Base-by-base conservation (phyloP, 108 stramenopile genomes). In the Skeletonema costatum region DNA sequence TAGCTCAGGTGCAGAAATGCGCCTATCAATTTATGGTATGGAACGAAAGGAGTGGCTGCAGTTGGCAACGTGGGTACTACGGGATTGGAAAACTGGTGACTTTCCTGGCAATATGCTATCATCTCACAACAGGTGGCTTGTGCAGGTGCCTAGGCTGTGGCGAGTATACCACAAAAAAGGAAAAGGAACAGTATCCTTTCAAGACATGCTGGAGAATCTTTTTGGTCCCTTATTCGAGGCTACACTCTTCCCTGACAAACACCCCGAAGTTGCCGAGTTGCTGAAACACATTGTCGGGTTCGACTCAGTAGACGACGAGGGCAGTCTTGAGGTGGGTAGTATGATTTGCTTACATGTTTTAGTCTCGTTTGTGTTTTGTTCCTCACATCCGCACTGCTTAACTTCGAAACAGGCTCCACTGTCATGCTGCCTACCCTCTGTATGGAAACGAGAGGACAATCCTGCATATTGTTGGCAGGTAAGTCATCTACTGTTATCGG, bases 221-320 rank as follows among this genome's bases (percentile, higher is more conserved):
- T 99, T 99, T 74, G 73, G 71, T 61, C 99, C 99, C 14, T 83
- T 99, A 74, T 98, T 99, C 74, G 97, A 98, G 60, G 99, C 98
- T 9, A 97, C 99, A 0, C 81, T 98, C 16, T 76, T 95, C 65
- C 99, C 98, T 8, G 95, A 96, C 19, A 32, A 90, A 60, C 92
- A 99, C 74, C 97, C 97, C 14, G 93, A 98, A 46, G 84, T 99
- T 17, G 92, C 98, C 29, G 93, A 97, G 60, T 93, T 98, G 16
- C 83, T 99, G 42, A 94, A 94, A 12, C 87, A 95, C 66, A 93
- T 99, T 65, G 98, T 99, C 9, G 99, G 97, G 5, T 96, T 99
- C 70, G 99, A 99, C 84, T 96, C 92, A 7, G 99, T 99, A 1
- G 99, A 99, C 78, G 99, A 99, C 78, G 99, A 99, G 87, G 96